Percentiles rank a stretch among this genome's conserved stretches.
Evolutionary conservation across 345 rosid species (phyloP).

Genomic region (Brassica incana): DNA sequence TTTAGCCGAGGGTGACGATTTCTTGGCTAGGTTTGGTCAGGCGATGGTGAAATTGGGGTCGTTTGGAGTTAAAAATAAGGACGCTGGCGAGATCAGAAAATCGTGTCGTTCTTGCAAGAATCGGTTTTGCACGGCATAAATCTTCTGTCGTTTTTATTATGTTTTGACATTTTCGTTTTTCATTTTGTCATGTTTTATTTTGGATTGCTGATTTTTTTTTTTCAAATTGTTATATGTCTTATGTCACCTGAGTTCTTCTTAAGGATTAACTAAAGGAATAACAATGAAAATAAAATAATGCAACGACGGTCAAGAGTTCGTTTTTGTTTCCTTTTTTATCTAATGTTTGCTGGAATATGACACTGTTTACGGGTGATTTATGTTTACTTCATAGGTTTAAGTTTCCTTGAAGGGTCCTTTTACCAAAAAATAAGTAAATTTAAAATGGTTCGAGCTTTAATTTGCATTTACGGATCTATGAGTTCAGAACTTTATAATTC

Average conservation of each 20-base stretch:
- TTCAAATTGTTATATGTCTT: too few relatives aligned
- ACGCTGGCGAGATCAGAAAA: conserved; percentile 50
- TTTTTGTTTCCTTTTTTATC: too few relatives aligned
- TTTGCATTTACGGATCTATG: too few relatives aligned
- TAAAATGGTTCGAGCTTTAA: too few relatives aligned
- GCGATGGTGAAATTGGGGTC: conserved; percentile 65
- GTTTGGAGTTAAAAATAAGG: conserved; percentile 22
- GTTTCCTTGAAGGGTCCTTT: too few relatives aligned
- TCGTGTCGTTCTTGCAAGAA: conserved; percentile 48
- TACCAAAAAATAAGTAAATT: too few relatives aligned
- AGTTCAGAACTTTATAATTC: too few relatives aligned
- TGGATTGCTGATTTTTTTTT: neutral
- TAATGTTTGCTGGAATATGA: too few relatives aligned
- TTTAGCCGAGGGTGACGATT: conserved; percentile 39
- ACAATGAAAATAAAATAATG: neutral
- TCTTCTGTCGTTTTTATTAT: neutral
- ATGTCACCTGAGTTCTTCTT: neutral
- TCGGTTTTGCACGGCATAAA: neutral
- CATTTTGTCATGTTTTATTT: neutral
- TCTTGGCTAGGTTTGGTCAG: conserved; percentile 44
- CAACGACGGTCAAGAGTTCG: too few relatives aligned
- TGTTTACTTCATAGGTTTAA: too few relatives aligned
- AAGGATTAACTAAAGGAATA: neutral
- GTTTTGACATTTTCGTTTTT: neutral
- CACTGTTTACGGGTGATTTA: too few relatives aligned